Evolutionary conservation across 2,329 filamentous ascomycete genomes (phyloP), one percentile per base, ranked within the genome.

Genomic region (Magnaporthiopsis incrustans): DNA sequence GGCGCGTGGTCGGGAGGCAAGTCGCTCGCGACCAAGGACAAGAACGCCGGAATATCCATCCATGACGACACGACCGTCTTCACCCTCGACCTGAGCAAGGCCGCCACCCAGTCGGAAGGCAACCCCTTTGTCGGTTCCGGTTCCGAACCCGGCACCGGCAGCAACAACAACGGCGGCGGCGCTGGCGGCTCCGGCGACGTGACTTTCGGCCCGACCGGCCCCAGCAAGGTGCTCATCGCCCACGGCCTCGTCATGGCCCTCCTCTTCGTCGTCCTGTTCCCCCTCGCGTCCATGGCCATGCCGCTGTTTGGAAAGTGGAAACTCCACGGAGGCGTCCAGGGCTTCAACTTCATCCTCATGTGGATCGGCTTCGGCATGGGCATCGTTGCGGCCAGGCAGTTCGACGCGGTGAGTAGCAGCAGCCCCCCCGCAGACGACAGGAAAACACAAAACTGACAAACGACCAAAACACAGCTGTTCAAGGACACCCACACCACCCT

Each of bases 301-400:
- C 83, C 85, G 3, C 66, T 88, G 4, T 66, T 86, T 8, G 81
- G 82, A 59, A 82, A 78, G 60, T 87, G 82, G 82, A 71, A 80
- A 63, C 67, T 85, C n/a, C 87, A 89, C 69, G 83, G 78, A 8
- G 74, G 73, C 12, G 81, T 83, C 74, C 87, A 89, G 72, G 68
- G 77, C 2, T 64, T 86, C 18, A 77, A 79, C 58, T 83, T 86
- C 70, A 65, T 83, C 22, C 73, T 80, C 56, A 85, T 88, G 81
- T 86, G 86, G 78, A 80, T 76, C 15, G 85, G 82, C 18, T 85
- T 89, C 63, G 85, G 76, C 3, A 68, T 88, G 18, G 87, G 87
- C 25, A 75, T 86, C 38, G 76, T 79, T 57, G 71, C 78, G 4
- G 79, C 82, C 22, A 68, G 74, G 12, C 73, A 79, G n/a, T 69